Base-by-base conservation (phyloP, 2,329 filamentous ascomycete species). In the Ascocoryne sarcoides region DNA sequence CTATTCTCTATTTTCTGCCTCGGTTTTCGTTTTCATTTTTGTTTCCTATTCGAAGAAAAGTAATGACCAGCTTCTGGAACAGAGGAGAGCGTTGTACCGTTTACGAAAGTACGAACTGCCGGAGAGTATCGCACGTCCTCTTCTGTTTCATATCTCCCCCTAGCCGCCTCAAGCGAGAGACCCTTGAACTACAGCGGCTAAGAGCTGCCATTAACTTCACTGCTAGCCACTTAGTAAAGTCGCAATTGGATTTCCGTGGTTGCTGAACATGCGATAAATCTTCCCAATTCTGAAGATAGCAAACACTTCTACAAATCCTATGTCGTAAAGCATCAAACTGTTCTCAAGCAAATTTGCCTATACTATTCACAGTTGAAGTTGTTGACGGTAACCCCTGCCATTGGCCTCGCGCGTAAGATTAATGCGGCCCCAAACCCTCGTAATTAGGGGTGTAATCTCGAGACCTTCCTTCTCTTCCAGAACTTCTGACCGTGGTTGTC, bases 341-440 rank as follows among this genome's bases (percentile, higher is more conserved):
- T n/a, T n/a, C n/a, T n/a, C n/a, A n/a, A 7, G 35, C 21, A 42
- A 43, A 49, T 43, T 43, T 47, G 44, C 46, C 39, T 49, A 33
- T 49, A 45, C 26, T 42, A 30, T 35, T 36, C 17, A 39, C 28
- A 14, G 23, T 43, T 42, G 46, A 45, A 40, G 40, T 32, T 18
- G 39, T 38, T 20, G 23, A 30, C 20, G 16, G 30, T 12, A 16
- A 18, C 42, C 50, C 44, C 40, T 49, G 46, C 31, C 35, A 50
- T 48, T 48, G 45, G 48, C 10, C 29, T 34, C 10, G 9, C 23
- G 5, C 20, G 37, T 49, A 49, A 52, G 45, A 52, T 52, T 53
- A 50, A 51, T 50, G 49, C 46, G 38, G 38, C 37, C 37, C 26
- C 33, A 50, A 37, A 47, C 47, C 31, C 40, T 32, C 19, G n/a